Percentiles rank a stretch among this genome's conserved stretches.
These are phyloP conservation scores for Elsinoe australis DNA, from an alignment of 2,329 filamentous ascomycete genomes.

Conservation along the genomic window DNA sequence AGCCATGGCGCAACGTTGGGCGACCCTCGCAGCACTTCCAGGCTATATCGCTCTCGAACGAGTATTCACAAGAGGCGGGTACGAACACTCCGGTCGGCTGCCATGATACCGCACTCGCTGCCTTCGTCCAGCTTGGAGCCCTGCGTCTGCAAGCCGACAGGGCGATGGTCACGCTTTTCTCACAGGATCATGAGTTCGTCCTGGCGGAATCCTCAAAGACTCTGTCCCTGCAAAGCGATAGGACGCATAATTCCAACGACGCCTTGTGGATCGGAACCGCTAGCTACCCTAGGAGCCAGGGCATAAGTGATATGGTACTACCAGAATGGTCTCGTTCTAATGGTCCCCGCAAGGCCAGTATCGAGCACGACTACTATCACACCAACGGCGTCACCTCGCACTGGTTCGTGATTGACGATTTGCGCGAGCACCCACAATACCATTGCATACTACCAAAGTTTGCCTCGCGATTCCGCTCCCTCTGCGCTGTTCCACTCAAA, in stretches of 20 bases:
- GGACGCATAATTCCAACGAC: conserved; percentile 26
- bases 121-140: conserved; percentile 44
- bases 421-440: conserved; percentile 17
- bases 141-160: conserved; percentile 43
- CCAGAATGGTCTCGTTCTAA: not conserved
- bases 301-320: conserved; percentile 29
- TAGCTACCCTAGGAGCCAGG: conserved; percentile 29
- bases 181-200: conserved; percentile 42
- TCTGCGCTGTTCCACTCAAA: conserved; percentile 53
- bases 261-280: conserved; percentile 33
- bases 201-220: conserved; percentile 46
- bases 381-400: conserved; percentile 22
- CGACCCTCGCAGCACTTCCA: not conserved
- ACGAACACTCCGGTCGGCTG: conserved; percentile 8
- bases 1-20: conserved; percentile 3
- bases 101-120: conserved; percentile 39
- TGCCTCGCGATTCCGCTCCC: conserved; percentile 34
- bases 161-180: conserved; percentile 45
- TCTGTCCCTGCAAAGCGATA: conserved; percentile 35
- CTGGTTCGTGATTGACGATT: conserved; percentile 25
- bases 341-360: conserved; percentile 20
- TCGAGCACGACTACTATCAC: conserved; percentile 22
- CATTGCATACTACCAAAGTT: conserved; percentile 16
- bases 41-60: not conserved
- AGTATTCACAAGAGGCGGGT: too few species aligned